Conservation (phyloP, 371 early-diverging fungal genomes). For the Rhizopus microsporus region DNA sequence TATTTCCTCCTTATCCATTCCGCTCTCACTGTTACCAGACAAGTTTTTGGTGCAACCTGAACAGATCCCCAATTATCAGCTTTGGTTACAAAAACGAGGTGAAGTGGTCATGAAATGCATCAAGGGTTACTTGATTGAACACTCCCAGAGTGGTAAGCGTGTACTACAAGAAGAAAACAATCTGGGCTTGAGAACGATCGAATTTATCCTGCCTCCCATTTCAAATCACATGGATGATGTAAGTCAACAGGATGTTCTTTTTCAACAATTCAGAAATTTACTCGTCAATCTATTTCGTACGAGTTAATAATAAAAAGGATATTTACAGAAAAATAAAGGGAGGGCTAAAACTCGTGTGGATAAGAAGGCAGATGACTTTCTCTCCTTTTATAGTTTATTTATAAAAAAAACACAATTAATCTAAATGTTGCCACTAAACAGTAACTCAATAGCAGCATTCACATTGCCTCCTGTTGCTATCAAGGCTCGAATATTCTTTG, state of each 20-base stretch:
- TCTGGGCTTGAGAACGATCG: conserved; percentile 40
- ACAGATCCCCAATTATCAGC: conserved; percentile 19
- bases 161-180: conserved; percentile 24
- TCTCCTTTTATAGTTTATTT: too few species aligned
- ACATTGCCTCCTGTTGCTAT: conserved; percentile 88
- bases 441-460: conserved; percentile 89
- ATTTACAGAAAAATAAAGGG: conserved; percentile 1
- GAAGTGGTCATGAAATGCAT: conserved; percentile 65
- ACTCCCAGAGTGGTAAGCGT: conserved; percentile 46
- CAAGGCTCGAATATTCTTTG: conserved; percentile 89
- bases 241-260: conserved; percentile 32
- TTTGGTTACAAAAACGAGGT: conserved; percentile 51
- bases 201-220: conserved; percentile 41
- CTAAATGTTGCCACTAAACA: conserved; percentile 54
- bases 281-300: conserved; percentile 43
- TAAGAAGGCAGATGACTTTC: too few species aligned
- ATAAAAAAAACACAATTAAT: neutral
- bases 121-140: conserved; percentile 64
- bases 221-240: conserved; percentile 12
- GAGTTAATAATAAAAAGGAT: conserved; percentile 21
- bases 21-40: conserved; percentile 67
- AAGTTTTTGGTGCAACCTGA: conserved; percentile 45
- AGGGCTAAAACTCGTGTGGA: too few species aligned
- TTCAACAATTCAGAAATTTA: conserved; percentile 42
- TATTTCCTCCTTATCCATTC: conserved; percentile 66